phyloP scores from a whole-genome alignment of 805 yeast genomes.

The Groenewaldozyma tartarivorans region DNA sequence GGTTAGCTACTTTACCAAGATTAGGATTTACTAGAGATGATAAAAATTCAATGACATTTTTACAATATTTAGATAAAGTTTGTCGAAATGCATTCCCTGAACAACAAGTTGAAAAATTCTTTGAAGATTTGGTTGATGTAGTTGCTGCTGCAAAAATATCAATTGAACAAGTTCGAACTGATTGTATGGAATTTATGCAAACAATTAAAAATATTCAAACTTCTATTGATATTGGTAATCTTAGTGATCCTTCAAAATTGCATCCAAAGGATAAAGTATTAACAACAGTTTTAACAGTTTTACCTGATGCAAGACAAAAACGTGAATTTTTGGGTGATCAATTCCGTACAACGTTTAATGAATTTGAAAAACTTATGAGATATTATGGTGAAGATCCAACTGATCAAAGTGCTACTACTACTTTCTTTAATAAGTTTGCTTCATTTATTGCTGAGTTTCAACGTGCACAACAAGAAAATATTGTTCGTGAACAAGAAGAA shows the following conservation, averaged over 20 bases:
- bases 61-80: conserved; percentile 85
- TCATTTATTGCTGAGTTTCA: conserved; percentile 71
- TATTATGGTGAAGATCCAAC: conserved; percentile 83
- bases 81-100: conserved; percentile 81
- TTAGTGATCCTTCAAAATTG: conserved; percentile 66
- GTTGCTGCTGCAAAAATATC: conserved; percentile 60
- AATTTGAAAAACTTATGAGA: conserved; percentile 63
- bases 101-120: conserved; percentile 44
- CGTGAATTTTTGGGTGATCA: conserved; percentile 57
- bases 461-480: conserved; percentile 70
- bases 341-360: conserved; percentile 49
- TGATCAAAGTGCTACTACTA: conserved; percentile 55
- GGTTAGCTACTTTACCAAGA: conserved; percentile 79
- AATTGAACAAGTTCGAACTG: conserved; percentile 69
- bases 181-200: conserved; percentile 54
- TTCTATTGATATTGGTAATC: conserved; percentile 72
- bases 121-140: conserved; percentile 59
- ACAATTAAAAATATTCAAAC: conserved; percentile 60
- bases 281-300: conserved; percentile 46
- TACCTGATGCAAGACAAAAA: conserved; percentile 70
- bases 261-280: conserved; percentile 80
- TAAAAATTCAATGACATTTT: conserved; percentile 73
- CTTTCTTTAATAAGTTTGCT: conserved; percentile 73
- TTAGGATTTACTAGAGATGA: conserved; percentile 86
- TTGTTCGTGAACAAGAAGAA: conserved; percentile 73